Conservation (phyloP, 768 basidiomycete species). For the Leccinellum luteum region DNA sequence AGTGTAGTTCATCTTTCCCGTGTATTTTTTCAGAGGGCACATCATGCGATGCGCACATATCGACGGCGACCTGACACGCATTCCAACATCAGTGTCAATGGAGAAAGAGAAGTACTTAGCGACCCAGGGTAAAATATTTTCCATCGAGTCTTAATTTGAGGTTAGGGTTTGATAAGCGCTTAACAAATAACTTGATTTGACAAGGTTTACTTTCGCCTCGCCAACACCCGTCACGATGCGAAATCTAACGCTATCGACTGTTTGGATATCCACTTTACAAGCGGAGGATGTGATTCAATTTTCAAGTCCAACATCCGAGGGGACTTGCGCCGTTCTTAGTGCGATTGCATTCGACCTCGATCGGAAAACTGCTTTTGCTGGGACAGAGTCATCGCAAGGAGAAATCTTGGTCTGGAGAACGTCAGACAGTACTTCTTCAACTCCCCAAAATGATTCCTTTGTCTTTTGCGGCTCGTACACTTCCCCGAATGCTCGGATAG, state of each 20-base stretch:
- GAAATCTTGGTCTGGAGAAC: conserved; percentile 59
- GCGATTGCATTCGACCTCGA: conserved; percentile 62
- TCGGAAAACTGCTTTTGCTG: conserved; percentile 56
- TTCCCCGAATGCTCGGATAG: conserved; percentile 40
- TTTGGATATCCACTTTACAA: conserved; percentile 16
- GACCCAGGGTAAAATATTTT: too few species aligned
- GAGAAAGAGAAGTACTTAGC: background rate
- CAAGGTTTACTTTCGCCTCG: background rate
- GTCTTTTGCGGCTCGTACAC: conserved; percentile 25
- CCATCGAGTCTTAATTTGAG: background rate
- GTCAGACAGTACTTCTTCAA: conserved; percentile 13
- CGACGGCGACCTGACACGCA: background rate
- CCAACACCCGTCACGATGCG: conserved; percentile 41
- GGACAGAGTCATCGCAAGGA: conserved; percentile 57
- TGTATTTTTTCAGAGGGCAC: background rate
- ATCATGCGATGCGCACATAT: background rate
- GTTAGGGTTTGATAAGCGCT: background rate
- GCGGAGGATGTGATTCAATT: conserved; percentile 13
- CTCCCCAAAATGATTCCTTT: conserved; percentile 7
- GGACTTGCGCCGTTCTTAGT: conserved; percentile 36
- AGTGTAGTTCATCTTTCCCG: background rate
- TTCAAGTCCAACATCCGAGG: conserved; percentile 16
- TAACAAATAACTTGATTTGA: background rate
- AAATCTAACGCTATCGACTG: conserved; percentile 49
- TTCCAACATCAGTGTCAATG: background rate